phyloP scores from a whole-genome alignment of 106 monocot genomes.

The Allium fistulosum region DNA sequence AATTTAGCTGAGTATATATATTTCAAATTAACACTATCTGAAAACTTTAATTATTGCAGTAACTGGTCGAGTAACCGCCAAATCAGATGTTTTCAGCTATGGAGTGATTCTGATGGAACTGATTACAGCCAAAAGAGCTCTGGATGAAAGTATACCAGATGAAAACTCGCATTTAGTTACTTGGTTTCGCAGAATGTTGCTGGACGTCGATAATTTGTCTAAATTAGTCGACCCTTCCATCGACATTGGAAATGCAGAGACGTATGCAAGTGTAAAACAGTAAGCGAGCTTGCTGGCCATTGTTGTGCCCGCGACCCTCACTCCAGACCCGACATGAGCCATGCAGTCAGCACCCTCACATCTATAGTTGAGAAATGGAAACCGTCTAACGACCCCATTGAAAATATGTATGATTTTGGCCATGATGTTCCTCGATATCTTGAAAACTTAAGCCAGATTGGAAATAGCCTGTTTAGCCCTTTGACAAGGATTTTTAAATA shows the following conservation, averaged over 20 bases:
- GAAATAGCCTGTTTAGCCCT: too few species aligned
- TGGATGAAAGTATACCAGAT: not conserved
- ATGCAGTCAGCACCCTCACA: not conserved
- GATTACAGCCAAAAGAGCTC: not conserved
- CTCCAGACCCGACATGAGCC: not conserved
- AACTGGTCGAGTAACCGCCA: not conserved
- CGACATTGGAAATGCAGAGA: not conserved
- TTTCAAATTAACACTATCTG: too few species aligned
- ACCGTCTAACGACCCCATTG: not conserved
- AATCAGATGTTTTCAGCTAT: constrained; percentile 3
- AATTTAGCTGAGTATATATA: too few species aligned
- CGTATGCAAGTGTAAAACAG: not conserved
- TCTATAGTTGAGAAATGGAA: not conserved
- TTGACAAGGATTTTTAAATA: too few species aligned
- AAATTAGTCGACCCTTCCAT: not conserved
- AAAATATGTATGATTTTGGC: too few species aligned
- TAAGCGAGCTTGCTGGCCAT: not conserved
- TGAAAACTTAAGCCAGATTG: not conserved
- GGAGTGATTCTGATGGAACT: constrained; percentile 8
- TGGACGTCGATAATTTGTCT: not conserved
- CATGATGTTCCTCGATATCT: not conserved
- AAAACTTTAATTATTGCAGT: not conserved
- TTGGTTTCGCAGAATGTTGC: not conserved
- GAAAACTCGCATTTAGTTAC: not conserved
- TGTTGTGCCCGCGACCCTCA: not conserved